Conservation (phyloP, 352 stramenopile species). For the Pythium sukuiense region DNA sequence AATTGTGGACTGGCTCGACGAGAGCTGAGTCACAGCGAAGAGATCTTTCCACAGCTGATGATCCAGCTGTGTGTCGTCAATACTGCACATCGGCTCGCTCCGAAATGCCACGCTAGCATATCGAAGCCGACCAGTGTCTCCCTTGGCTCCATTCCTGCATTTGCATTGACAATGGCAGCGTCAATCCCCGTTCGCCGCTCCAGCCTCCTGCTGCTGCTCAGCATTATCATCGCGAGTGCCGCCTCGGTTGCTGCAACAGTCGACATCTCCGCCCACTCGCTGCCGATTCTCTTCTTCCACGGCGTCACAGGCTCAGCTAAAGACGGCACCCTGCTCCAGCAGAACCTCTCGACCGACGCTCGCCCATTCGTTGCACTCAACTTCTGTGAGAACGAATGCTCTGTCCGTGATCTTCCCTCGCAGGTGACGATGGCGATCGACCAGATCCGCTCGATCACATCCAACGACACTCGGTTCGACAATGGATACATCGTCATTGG, state of each 20-base stretch:
- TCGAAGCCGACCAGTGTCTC: too few species aligned
- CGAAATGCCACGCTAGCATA: too few species aligned
- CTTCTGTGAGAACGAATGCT: slow-evolving; percentile 45
- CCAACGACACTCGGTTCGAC: slow-evolving; percentile 34
- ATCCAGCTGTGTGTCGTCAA: not conserved
- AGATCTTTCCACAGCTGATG: not conserved
- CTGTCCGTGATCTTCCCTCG: slow-evolving; percentile 29
- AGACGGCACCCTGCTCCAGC: slow-evolving; percentile 32
- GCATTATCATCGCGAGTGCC: not conserved
- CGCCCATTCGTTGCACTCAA: slow-evolving; percentile 39
- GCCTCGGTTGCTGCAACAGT: not conserved
- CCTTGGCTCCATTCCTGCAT: not conserved
- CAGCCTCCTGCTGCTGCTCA: not conserved
- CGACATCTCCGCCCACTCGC: slow-evolving; percentile 2
- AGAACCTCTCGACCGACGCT: slow-evolving; percentile 34
- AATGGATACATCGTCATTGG: slow-evolving; percentile 51
- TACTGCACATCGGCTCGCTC: not conserved
- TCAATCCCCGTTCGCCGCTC: not conserved
- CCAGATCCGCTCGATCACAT: slow-evolving; percentile 39
- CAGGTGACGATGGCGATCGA: slow-evolving; percentile 47
- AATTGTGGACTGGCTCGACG: not conserved
- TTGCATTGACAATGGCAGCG: not conserved
- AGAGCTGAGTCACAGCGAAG: not conserved
- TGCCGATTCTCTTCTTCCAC: slow-evolving; percentile 61
- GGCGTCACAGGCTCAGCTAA: slow-evolving; percentile 35